These are phyloP conservation scores for Mucor mucedo DNA, from an alignment of 371 early-diverging fungal genomes.

Conservation along the genomic window DNA sequence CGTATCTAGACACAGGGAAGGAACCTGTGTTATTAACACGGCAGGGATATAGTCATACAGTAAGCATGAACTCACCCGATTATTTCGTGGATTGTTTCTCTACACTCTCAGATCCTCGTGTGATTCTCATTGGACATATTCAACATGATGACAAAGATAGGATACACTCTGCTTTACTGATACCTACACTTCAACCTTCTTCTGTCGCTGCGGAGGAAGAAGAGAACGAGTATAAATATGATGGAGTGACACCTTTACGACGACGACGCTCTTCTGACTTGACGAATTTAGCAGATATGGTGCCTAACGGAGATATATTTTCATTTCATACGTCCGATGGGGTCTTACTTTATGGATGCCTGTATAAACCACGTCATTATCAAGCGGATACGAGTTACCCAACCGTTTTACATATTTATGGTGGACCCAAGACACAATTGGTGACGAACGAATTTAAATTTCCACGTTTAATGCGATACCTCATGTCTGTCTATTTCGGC, in stretches of 20 bases:
- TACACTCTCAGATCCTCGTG: slow-evolving; percentile 47
- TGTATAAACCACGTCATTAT: slow-evolving; percentile 66
- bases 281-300: neutral
- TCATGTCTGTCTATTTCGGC: slow-evolving; percentile 68
- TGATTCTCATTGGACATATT: slow-evolving; percentile 30
- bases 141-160: neutral
- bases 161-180: neutral
- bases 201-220: too few relatives aligned
- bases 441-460: slow-evolving; percentile 77
- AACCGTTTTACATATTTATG: slow-evolving; percentile 64
- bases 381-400: slow-evolving; percentile 58
- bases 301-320: slow-evolving; percentile 28
- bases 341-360: slow-evolving; percentile 59
- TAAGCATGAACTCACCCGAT: slow-evolving; percentile 48
- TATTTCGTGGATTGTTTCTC: slow-evolving; percentile 65
- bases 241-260: too few relatives aligned
- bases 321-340: slow-evolving; percentile 32
- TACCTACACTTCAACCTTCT: neutral
- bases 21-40: slow-evolving; percentile 54
- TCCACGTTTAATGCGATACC: slow-evolving; percentile 66
- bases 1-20: slow-evolving; percentile 3
- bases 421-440: slow-evolving; percentile 69
- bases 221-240: too few relatives aligned
- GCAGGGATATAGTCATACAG: slow-evolving; percentile 62
- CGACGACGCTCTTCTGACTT: neutral